Percentiles rank a stretch among this genome's conserved stretches.
phyloP scores from a whole-genome alignment of 352 stramenopile genomes.

The Phytophthora boehmeriae region DNA sequence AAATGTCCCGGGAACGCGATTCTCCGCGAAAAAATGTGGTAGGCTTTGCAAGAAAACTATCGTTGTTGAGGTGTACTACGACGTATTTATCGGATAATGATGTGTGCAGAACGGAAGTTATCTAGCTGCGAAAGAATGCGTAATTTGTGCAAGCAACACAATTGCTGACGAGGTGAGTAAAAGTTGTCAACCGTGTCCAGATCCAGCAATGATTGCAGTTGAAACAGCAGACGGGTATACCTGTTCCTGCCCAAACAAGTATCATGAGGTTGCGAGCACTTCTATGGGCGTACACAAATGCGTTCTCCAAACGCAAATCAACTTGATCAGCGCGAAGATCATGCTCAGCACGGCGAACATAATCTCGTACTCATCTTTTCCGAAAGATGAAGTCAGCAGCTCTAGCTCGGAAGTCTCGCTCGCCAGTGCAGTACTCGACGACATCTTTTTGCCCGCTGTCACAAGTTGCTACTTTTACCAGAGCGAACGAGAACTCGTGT shows the following conservation, averaged over 20 bases:
- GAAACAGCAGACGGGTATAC: conserved; percentile 13
- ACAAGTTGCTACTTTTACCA: conserved; percentile 91
- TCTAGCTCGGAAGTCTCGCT: conserved; percentile 37
- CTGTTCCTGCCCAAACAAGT: conserved; percentile 74
- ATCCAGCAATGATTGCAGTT: conserved; percentile 77
- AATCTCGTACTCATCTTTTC: conserved; percentile 53
- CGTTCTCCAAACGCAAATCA: conserved; percentile 47
- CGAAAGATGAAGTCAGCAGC: conserved; percentile 35
- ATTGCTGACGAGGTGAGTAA: conserved; percentile 39
- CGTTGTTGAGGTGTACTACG: background rate
- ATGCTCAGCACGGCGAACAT: conserved; percentile 35
- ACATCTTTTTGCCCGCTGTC: conserved; percentile 75
- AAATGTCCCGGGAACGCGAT: conserved; percentile 50
- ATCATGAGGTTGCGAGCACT: conserved; percentile 56
- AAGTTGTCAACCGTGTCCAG: conserved; percentile 71
- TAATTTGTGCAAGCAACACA: conserved; percentile 50
- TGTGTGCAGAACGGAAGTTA: conserved; percentile 47
- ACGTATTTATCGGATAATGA: too few relatives aligned
- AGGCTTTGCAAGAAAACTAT: background rate
- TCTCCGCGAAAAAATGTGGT: conserved; percentile 60
- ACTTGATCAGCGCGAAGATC: conserved; percentile 61
- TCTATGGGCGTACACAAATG: conserved; percentile 44
- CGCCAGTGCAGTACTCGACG: conserved; percentile 73
- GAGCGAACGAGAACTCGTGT: conserved; percentile 57
- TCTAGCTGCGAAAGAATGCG: conserved; percentile 69